A percentile compares a stretch with the other conserved stretches of the same genome.
Conservation (phyloP, 306 rosid genomes). For the Cicer judaicum region DNA sequence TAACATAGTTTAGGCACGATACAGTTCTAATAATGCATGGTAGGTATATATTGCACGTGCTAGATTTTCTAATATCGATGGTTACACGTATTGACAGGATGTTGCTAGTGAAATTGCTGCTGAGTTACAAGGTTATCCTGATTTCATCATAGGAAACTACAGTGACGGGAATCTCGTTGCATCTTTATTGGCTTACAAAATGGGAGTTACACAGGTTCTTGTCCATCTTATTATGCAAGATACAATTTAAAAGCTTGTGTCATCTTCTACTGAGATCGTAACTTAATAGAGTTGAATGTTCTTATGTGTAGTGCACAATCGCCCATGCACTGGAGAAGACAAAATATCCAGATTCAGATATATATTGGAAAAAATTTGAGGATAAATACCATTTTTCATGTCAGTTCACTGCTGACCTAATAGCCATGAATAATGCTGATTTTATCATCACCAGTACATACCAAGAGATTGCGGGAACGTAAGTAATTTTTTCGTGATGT, state of each 20-base stretch:
- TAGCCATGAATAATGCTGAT: slow-evolving; percentile 94
- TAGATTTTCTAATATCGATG: slow-evolving; percentile 35
- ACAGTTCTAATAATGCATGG: background rate
- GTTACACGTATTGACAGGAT: slow-evolving; percentile 61
- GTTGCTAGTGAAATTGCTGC: slow-evolving; percentile 80
- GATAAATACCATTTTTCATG: slow-evolving; percentile 91
- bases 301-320: slow-evolving; percentile 72
- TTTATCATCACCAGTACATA: slow-evolving; percentile 96
- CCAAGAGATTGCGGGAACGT: slow-evolving; percentile 98
- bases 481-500: slow-evolving; percentile 47
- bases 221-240: slow-evolving; percentile 16
- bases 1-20: background rate
- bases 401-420: slow-evolving; percentile 91
- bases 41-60: background rate
- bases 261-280: slow-evolving; percentile 26
- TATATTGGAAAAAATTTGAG: slow-evolving; percentile 85
- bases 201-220: slow-evolving; percentile 94
- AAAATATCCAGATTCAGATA: slow-evolving; percentile 89
- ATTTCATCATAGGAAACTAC: slow-evolving; percentile 93
- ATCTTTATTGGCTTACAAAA: slow-evolving; percentile 81
- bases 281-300: slow-evolving; percentile 39
- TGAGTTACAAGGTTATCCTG: slow-evolving; percentile 81
- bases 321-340: slow-evolving; percentile 97
- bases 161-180: slow-evolving; percentile 97
- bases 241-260: slow-evolving; percentile 25